A percentile compares a stretch with the other conserved stretches of the same genome.
Conservation (phyloP, 2,329 filamentous ascomycete species). For the Cytospora schulzeri region DNA sequence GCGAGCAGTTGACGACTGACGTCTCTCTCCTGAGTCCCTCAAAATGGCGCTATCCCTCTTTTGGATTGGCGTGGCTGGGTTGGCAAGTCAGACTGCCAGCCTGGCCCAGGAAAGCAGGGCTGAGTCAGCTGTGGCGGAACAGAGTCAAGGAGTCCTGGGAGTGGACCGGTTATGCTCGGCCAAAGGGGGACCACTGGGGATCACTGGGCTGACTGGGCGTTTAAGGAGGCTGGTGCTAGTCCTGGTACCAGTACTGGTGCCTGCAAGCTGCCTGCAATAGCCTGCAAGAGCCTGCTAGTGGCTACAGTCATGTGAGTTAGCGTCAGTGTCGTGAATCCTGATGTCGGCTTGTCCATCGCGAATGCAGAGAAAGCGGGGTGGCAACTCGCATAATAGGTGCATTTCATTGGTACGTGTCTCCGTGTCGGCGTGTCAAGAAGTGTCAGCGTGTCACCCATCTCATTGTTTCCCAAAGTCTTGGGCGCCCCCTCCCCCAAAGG, state of each 20-base stretch:
- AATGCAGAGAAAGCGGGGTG: conserved; percentile 7
- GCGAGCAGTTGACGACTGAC: conserved; percentile 10
- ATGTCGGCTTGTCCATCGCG: not conserved
- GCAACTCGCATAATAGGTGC: not conserved
- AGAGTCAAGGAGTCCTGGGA: too few species aligned
- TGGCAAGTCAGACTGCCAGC: not conserved
- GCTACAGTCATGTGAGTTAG: conserved; percentile 26
- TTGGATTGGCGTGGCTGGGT: not conserved
- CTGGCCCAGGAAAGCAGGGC: not conserved
- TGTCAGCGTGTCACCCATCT: not conserved
- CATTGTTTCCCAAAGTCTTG: not conserved
- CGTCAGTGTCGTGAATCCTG: conserved; percentile 17
- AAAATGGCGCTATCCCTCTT: conserved; percentile 1
- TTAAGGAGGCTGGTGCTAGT: not conserved
- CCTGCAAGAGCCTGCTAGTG: conserved; percentile 17
- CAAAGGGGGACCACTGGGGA: too few species aligned
- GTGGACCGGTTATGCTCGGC: too few species aligned
- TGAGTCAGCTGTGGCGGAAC: conserved; percentile 12
- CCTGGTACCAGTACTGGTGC: too few species aligned
- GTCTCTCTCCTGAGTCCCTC: conserved; percentile 6
- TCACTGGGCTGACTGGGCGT: too few species aligned
- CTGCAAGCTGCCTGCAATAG: not conserved
- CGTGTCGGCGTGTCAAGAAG: not conserved
- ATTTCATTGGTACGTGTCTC: conserved; percentile 12
- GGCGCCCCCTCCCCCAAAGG: not conserved